These are phyloP conservation scores for Phyllosticta citrichinensis DNA, from an alignment of 2,329 filamentous ascomycete species.

Conservation along the genomic window DNA sequence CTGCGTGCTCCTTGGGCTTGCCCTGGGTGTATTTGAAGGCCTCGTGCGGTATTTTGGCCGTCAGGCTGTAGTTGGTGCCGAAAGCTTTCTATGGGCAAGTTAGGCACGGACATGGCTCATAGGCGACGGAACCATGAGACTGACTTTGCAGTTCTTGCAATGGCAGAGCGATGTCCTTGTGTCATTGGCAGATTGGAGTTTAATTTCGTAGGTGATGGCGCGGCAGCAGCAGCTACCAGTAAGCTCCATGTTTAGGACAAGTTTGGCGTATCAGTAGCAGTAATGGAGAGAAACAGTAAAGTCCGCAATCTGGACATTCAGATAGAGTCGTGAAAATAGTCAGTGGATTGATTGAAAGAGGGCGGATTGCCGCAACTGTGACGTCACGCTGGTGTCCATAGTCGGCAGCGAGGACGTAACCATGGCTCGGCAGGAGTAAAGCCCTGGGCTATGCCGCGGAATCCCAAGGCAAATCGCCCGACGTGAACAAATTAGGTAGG, in stretches of 20 bases:
- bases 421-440: too few relatives aligned
- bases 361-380: too few relatives aligned
- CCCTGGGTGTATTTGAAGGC: constrained; percentile 30
- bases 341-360: not conserved
- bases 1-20: constrained; percentile 31
- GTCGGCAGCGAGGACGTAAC: too few relatives aligned
- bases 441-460: too few relatives aligned
- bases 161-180: constrained; percentile 45
- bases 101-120: not conserved
- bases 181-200: constrained; percentile 34
- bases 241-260: constrained; percentile 12
- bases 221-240: constrained; percentile 41
- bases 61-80: constrained; percentile 42
- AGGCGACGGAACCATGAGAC: not conserved
- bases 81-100: constrained; percentile 35
- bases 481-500: too few relatives aligned
- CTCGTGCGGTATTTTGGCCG: constrained; percentile 39
- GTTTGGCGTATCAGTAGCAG: too few relatives aligned
- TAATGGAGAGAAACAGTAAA: too few relatives aligned
- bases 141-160: constrained; percentile 42
- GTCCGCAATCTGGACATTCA: too few relatives aligned
- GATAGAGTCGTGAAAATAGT: too few relatives aligned
- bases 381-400: too few relatives aligned
- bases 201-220: constrained; percentile 37
- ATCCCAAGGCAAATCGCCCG: too few relatives aligned